phyloP scores from a whole-genome alignment of 129 eudicot genomes.

The Deinandra increscens region DNA sequence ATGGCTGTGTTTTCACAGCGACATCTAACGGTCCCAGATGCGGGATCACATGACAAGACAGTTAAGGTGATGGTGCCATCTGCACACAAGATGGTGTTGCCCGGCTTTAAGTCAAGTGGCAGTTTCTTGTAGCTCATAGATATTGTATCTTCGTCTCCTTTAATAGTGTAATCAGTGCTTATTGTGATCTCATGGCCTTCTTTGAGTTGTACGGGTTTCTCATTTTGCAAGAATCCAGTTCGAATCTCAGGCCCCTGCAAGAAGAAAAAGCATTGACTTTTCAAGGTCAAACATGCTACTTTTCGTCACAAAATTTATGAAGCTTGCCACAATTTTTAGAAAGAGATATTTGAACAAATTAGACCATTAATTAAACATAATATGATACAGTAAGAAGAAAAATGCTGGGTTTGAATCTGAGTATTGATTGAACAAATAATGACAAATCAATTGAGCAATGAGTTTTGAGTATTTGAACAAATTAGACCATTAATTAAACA shows the following conservation, averaged over 20 bases:
- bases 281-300: background rate
- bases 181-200: constrained; percentile 83
- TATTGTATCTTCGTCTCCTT: constrained; percentile 68
- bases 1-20: constrained; percentile 85
- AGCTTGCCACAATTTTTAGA: background rate
- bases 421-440: no score
- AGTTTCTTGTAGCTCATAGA: constrained; percentile 91
- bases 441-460: no score
- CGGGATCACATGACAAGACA: constrained; percentile 68
- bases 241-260: constrained; percentile 95
- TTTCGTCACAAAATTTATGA: background rate
- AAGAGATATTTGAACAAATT: no score
- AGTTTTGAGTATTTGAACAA: no score
- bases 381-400: background rate
- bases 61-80: constrained; percentile 86
- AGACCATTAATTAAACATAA: no score
- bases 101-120: constrained; percentile 77
- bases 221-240: constrained; percentile 78
- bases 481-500: no score
- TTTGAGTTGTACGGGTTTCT: constrained; percentile 75
- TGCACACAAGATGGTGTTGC: constrained; percentile 78
- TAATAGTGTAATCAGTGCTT: constrained; percentile 73
- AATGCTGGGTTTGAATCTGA: background rate
- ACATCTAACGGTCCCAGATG: constrained; percentile 77
- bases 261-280: background rate